phyloP scores from a whole-genome alignment of 176 grass and related monocot genomes.

The Areca catechu region DNA sequence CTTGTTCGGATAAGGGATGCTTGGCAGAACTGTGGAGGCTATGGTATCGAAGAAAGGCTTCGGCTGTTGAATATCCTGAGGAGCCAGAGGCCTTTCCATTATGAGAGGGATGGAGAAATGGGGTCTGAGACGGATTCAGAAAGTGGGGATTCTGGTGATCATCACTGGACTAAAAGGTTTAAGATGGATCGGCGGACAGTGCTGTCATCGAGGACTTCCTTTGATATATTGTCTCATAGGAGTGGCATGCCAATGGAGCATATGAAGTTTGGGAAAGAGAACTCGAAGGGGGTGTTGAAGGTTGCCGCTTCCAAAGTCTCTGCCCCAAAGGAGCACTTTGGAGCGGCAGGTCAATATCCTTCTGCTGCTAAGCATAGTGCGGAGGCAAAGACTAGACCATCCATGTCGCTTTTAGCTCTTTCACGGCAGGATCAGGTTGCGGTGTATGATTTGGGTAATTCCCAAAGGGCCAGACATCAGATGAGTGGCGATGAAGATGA shows the following conservation, averaged over 20 bases:
- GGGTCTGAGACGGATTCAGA: constrained; percentile 42
- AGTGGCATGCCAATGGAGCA: constrained; percentile 9
- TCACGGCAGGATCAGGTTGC: constrained; percentile 19
- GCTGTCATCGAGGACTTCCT: background rate
- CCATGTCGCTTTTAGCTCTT: constrained; percentile 1
- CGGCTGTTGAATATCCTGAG: constrained; percentile 37
- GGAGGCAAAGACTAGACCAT: background rate
- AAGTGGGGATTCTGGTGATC: constrained; percentile 35
- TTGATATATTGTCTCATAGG: background rate
- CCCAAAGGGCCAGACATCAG: constrained; percentile 26
- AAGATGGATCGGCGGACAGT: constrained; percentile 14
- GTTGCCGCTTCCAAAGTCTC: constrained; percentile 25
- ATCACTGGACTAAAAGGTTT: constrained; percentile 21
- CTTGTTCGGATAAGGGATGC: constrained; percentile 60
- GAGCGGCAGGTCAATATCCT: constrained; percentile 7
- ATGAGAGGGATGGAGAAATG: constrained; percentile 7
- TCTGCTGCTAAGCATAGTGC: background rate
- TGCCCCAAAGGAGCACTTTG: constrained; percentile 14
- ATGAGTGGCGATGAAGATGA: constrained; percentile 18
- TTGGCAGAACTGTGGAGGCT: constrained; percentile 51
- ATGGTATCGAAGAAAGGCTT: constrained; percentile 53
- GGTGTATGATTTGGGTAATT: constrained; percentile 21
- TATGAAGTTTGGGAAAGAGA: constrained; percentile 35
- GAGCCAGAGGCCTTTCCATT: constrained; percentile 25
- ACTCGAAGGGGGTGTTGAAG: constrained; percentile 38